Base-by-base conservation (phyloP, 2,329 filamentous ascomycete genomes). In the Ampelomyces quisqualis region DNA sequence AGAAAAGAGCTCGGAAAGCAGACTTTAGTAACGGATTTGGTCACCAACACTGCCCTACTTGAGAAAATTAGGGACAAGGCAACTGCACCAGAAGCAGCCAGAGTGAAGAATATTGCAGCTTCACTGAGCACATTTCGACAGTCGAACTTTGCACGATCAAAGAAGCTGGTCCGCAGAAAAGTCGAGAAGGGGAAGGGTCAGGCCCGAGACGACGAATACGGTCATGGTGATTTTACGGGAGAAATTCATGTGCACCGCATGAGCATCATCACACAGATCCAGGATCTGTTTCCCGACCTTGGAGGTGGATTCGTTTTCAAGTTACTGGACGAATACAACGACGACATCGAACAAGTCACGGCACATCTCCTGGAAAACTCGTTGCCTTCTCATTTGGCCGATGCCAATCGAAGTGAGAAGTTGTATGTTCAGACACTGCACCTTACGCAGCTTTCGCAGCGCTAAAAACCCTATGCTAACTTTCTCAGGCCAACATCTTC, bases 211-310 rank as follows among this genome's bases (percentile, higher is more conserved):
- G 55, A 68, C 15, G 58, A 58, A 4, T 62, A 60, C 42, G 66
- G 63, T 1, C 64, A 71, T 39, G 58, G 60, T 2, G 53, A 59
- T 7, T 59, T 70, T 24, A 38, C 38, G 34, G 70, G 68, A 7
- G 73, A 77, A 29, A 73, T 90, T 22, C 88, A 93, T 58, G 72
- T 91, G 15, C 89, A 95, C 67, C 83, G 77, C 28, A 85, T 94
- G 80, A 90, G 86, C 55, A 80, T 91, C 34, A 82, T 97, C 36
- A 86, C 86, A 0, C 88, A 94, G 64, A 78, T 98, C n/a, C 90
- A 95, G 62, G 91, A 98, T 61, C 75, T 97, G 0, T 96, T 97
- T 60, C 89, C 91, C 0, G 82, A 95, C 48, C 74, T 97, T 7
- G 90, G 90, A 4, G 84, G 87, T 3, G 87, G 79, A 0, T 97